Evolutionary conservation across 164 flowering plant species (phyloP).

Genomic region (Berberis vulgaris): DNA sequence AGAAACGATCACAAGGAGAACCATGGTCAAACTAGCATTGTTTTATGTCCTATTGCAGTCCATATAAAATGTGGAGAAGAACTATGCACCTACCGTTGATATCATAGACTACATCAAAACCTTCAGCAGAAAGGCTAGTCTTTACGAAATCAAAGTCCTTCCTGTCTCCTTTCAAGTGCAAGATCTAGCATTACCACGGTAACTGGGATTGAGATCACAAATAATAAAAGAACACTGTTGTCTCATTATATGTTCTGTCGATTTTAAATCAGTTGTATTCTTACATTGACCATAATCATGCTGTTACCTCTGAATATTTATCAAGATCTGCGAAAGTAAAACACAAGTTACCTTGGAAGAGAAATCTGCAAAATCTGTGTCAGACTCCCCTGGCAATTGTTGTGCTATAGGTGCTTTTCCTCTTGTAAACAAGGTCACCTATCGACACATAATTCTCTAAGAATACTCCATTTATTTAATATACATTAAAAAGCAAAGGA

Average conservation of each 20-base stretch:
- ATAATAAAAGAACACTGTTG: not conserved
- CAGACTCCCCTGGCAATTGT: constrained; percentile 86
- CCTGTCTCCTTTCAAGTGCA: constrained; percentile 97
- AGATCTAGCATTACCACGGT: constrained; percentile 33
- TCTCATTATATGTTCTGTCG: not conserved
- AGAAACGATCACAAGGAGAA: not conserved
- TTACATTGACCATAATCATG: not conserved
- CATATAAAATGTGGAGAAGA: too few relatives aligned
- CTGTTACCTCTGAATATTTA: not conserved
- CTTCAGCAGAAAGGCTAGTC: constrained; percentile 78
- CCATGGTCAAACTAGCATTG: not conserved
- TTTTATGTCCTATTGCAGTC: too few relatives aligned
- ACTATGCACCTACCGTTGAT: constrained; percentile 52
- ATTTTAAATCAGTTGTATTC: not conserved
- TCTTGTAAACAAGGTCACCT: constrained; percentile 91
- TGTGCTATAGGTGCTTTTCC: constrained; percentile 90
- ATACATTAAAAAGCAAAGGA: too few relatives aligned
- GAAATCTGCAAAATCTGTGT: constrained; percentile 57
- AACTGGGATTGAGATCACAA: not conserved
- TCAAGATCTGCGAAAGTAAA: not conserved
- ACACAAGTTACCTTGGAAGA: constrained; percentile 51
- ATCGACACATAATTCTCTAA: constrained; percentile 5
- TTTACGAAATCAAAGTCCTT: constrained; percentile 85
- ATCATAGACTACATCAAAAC: constrained; percentile 90
- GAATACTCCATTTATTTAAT: too few relatives aligned